phyloP scores from a whole-genome alignment of 176 grass and related monocot genomes.

The Puccinellia tenuiflora region DNA sequence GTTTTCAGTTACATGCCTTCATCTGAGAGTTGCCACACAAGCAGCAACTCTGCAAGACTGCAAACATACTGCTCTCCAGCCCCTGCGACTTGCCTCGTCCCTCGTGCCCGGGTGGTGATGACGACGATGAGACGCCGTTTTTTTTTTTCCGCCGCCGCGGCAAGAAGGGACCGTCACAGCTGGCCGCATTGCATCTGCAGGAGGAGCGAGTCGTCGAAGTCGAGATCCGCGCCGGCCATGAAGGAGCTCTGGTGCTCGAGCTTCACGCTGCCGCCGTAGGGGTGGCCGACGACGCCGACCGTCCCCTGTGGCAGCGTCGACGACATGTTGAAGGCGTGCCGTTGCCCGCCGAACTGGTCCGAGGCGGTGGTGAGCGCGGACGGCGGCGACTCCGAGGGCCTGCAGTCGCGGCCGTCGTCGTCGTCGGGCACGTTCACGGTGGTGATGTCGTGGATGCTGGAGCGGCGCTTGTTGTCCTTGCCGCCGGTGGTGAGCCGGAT shows the following conservation, averaged over 20 bases:
- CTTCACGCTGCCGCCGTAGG: conserved; percentile 51
- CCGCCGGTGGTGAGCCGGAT: conserved; percentile 75
- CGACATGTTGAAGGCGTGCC: conserved; percentile 34
- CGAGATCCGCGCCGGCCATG: background rate
- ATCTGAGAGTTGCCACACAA: background rate
- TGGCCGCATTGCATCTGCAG: conserved; percentile 60
- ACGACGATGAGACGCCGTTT: background rate
- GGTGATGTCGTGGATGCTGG: conserved; percentile 99
- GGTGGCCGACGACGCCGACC: conserved; percentile 5
- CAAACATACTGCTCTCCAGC: background rate
- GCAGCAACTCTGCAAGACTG: background rate
- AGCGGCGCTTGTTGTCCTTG: conserved; percentile 96
- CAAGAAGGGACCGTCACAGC: conserved; percentile 35
- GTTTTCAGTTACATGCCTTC: background rate
- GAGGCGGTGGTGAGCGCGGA: conserved; percentile 35
- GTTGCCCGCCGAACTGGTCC: conserved; percentile 20
- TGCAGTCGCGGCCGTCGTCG: conserved; percentile 19
- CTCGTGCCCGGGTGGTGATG: background rate
- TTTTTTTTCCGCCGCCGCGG: background rate
- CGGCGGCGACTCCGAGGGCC: conserved; percentile 44
- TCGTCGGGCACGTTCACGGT: conserved; percentile 74
- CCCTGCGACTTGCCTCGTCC: background rate
- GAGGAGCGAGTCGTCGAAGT: conserved; percentile 27
- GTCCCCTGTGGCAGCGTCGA: background rate
- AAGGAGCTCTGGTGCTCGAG: conserved; percentile 39